A percentile compares a stretch with the other conserved stretches of the same genome.
Evolutionary conservation across 139 green algal genomes (phyloP).

Genomic region (Asterochloris sp.): DNA sequence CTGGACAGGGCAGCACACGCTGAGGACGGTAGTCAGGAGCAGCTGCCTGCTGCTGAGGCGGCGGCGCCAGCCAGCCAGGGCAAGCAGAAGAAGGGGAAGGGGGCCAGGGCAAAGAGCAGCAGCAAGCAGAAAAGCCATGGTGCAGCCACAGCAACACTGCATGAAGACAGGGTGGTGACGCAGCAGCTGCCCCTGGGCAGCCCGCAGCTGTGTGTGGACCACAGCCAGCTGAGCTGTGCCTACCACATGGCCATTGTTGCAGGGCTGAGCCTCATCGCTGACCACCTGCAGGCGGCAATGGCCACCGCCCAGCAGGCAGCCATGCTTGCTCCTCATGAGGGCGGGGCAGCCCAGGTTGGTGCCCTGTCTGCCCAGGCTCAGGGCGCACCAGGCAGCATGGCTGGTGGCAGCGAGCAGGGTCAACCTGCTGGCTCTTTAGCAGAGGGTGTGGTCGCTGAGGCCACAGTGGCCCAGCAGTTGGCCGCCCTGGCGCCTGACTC

Average conservation of each 20-base stretch:
- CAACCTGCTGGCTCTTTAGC: no score
- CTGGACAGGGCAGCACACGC: background rate
- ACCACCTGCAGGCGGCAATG: background rate
- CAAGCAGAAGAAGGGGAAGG: slow-evolving; percentile 1
- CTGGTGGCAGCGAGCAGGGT: no score
- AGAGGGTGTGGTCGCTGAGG: no score
- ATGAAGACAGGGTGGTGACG: background rate
- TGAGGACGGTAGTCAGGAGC: no score
- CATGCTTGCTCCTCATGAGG: no score
- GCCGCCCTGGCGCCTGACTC: no score
- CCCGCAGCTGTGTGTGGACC: background rate
- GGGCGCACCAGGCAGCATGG: no score
- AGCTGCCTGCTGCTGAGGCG: background rate
- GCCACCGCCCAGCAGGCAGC: background rate
- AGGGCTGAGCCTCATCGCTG: slow-evolving; percentile 28
- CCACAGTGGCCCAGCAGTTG: no score
- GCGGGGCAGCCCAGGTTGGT: no score
- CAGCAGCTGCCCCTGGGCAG: background rate
- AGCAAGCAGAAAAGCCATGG: background rate
- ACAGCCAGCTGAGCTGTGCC: slow-evolving; percentile 34
- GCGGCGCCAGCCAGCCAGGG: background rate
- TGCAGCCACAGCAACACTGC: background rate
- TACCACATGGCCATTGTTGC: slow-evolving; percentile 49
- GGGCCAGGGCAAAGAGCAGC: slow-evolving; percentile 9
- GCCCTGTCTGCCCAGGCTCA: no score